Conservation (phyloP, 192 early-diverging fungal genomes). For the Backusella mclennaniae region DNA sequence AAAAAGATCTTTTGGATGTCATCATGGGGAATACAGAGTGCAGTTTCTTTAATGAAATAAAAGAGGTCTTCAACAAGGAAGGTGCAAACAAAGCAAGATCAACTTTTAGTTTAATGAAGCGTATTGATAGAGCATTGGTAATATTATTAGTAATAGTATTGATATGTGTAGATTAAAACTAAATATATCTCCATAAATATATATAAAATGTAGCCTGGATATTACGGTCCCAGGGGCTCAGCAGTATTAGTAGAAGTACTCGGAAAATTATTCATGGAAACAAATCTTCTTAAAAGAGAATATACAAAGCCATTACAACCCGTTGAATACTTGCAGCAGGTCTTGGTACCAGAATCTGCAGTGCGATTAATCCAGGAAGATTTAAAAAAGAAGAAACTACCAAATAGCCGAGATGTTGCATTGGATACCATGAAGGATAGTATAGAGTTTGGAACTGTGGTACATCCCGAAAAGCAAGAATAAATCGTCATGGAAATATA, state of each 20-base stretch:
- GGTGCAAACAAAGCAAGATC: slow-evolving; percentile 39
- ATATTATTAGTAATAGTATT: neutral
- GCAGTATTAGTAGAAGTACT: slow-evolving; percentile 35
- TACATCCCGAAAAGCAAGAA: slow-evolving; percentile 7
- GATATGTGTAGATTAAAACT: neutral
- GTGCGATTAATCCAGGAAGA: slow-evolving; percentile 46
- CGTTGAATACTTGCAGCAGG: slow-evolving; percentile 53
- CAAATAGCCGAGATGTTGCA: neutral
- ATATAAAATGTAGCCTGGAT: slow-evolving; percentile 45
- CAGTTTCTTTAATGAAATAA: slow-evolving; percentile 25
- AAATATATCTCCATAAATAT: neutral
- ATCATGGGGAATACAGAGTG: slow-evolving; percentile 32
- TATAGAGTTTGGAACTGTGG: slow-evolving; percentile 18
- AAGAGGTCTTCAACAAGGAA: slow-evolving; percentile 32
- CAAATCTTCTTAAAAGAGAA: slow-evolving; percentile 36
- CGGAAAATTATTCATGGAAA: slow-evolving; percentile 37
- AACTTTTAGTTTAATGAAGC: slow-evolving; percentile 33
- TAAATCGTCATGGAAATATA: neutral
- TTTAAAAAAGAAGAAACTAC: neutral
- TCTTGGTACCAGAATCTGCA: slow-evolving; percentile 51
- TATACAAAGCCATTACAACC: slow-evolving; percentile 40
- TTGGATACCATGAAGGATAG: slow-evolving; percentile 21
- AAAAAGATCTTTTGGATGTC: slow-evolving; percentile 32
- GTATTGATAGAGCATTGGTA: slow-evolving; percentile 46
- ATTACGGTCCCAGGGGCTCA: slow-evolving; percentile 54